Evolutionary conservation across 129 eudicot genomes (phyloP).

Genomic region (Flaveria ramosissima): DNA sequence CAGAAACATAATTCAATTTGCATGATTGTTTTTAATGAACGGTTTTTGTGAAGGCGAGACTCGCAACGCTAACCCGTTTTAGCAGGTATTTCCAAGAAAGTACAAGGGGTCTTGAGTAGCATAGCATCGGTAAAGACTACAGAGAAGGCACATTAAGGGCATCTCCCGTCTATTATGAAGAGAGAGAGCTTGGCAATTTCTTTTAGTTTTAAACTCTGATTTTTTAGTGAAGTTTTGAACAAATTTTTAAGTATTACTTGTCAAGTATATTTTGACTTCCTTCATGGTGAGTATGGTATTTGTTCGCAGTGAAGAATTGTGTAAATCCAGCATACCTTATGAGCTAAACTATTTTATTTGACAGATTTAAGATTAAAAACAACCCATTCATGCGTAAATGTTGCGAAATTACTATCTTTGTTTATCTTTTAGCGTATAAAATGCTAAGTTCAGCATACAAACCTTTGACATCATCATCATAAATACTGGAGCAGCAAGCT

Average conservation of each 20-base stretch:
- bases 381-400: not conserved
- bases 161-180: not conserved
- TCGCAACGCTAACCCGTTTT: not conserved
- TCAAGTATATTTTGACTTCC: not conserved
- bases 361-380: not conserved
- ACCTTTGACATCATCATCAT: conserved; percentile 51
- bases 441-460: not conserved
- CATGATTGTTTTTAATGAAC: not conserved
- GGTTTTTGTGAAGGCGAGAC: not conserved
- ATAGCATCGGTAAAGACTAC: not conserved
- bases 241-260: not conserved
- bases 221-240: not conserved
- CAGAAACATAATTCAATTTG: not conserved
- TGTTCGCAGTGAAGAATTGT: not conserved
- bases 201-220: not conserved
- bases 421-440: not conserved
- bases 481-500: conserved; percentile 86
- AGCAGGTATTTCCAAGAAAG: not conserved
- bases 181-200: not conserved
- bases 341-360: not conserved
- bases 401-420: not conserved
- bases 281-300: not conserved
- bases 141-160: not conserved
- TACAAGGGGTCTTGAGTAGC: not conserved
- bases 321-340: not conserved